phyloP scores from a whole-genome alignment of 2,329 filamentous ascomycete species.

The Ophidiomyces ophidiicola region DNA sequence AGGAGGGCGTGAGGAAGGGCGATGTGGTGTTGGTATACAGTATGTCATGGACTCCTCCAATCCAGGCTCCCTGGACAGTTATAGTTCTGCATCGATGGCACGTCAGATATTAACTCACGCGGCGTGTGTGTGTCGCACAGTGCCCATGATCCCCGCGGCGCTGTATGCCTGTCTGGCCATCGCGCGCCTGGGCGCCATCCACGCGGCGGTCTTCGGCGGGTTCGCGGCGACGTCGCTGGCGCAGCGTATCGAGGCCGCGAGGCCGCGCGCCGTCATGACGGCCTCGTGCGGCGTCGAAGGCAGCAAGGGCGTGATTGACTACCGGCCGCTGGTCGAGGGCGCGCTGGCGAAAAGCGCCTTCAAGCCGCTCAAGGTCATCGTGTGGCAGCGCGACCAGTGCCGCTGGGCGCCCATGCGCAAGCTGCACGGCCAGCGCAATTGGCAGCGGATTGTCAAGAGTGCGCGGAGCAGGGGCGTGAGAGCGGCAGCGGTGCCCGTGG shows the following conservation, averaged over 20 bases:
- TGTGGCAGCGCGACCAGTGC: conserved; percentile 73
- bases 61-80: not conserved
- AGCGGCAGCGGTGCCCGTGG: conserved; percentile 64
- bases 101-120: not conserved
- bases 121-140: conserved; percentile 36
- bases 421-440: conserved; percentile 59
- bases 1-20: conserved; percentile 69
- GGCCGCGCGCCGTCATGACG: conserved; percentile 65
- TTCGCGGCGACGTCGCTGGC: conserved; percentile 72
- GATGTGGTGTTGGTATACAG: conserved; percentile 87
- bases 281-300: conserved; percentile 90
- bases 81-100: not conserved
- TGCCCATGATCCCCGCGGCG: conserved; percentile 91
- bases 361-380: conserved; percentile 60
- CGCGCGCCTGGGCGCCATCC: conserved; percentile 70
- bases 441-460: conserved; percentile 64
- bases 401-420: conserved; percentile 60
- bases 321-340: conserved; percentile 62
- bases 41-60: too few species aligned
- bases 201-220: conserved; percentile 86
- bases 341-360: conserved; percentile 55
- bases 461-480: conserved; percentile 54
- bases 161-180: conserved; percentile 77
- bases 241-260: conserved; percentile 75
- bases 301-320: conserved; percentile 63